Evolutionary conservation across 225 moss, liverwort and hornwort genomes (phyloP), one percentile per base, ranked within the genome.

Genomic region (Thuidium tamariscinum): DNA sequence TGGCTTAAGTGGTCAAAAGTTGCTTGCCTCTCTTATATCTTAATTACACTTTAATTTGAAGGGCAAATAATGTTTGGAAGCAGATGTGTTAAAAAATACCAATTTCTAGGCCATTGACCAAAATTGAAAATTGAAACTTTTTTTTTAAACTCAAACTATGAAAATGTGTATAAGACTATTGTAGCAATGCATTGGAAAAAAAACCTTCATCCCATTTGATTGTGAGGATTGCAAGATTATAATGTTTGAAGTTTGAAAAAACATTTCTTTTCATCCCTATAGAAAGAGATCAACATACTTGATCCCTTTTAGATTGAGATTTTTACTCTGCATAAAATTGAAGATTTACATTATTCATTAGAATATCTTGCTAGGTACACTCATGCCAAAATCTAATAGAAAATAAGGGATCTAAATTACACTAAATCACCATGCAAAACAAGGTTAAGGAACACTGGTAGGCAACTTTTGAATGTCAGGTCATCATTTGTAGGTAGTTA

Each of bases 21-120:
- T n/a, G n/a, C n/a, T n/a, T n/a, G n/a, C n/a, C n/a, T n/a, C n/a
- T n/a, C n/a, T n/a, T n/a, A n/a, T n/a, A n/a, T n/a, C n/a, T n/a
- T n/a, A n/a, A n/a, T n/a, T n/a, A n/a, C n/a, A n/a, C n/a, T n/a
- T n/a, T n/a, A n/a, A n/a, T 14, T 1, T n/a, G 0, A 66, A n/a
- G 3, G 11, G 4, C 0, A 22, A 68, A 25, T 5, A 8, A 25
- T 39, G 25, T 39, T 69, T 39, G 7, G 3, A 13, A 41, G 7
- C 7, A 4, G 14, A 13, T 22, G 3, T 25, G 2, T 14, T 4
- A 23, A 69, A 23, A 68, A 13, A 0, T 7, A 0, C 14, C 20
- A 7, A 37, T 25, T 41, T 41, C 11, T 69, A 14, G 5, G 22
- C 8, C 41, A 25, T 25, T 13, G 8, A 41, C 13, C 0, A 70